Evolutionary conservation across 2,329 filamentous ascomycete genomes (phyloP), one percentile per base, ranked within the genome.

Genomic region (Beauveria varroae): DNA sequence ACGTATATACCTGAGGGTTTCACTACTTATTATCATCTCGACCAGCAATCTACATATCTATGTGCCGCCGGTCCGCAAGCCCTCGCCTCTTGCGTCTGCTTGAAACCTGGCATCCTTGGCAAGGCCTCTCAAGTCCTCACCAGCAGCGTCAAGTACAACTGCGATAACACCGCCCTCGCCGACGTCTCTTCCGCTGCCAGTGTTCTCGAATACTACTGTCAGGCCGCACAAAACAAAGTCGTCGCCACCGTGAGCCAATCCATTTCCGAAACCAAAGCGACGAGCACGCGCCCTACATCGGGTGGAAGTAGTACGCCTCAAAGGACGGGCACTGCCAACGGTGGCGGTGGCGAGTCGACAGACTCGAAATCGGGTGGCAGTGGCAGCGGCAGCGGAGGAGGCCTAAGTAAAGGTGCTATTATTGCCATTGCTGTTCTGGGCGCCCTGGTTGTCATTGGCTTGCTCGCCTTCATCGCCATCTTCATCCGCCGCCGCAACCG

Each of bases 61-160:
- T 81, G 78, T 51, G 76, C 77, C 2, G 63, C 63, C 0, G 78
- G 76, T 0, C 76, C 78, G 3, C 68, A 76, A 64, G 75, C 75
- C 10, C 68, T 81, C 9, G 79, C 78, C 0, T 79, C 77, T 3
- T 81, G 78, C 61, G 73, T 71, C 10, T 81, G 78, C 59, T 62
- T 80, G 52, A 79, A 80, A 64, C 69, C 71, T 18, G 72, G 73
- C 40, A 75, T 80, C 68, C 71, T 74, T 1, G 67, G 65, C 24
- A 64, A 67, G 2, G 68, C 79, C 4, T 72, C 74, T 22, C 76
- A 69, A 64, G 66, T 61, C 3, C 71, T 81, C 41, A 75, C 73
- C 1, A 75, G 74, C 2, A 68, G 68, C 5, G 73, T 78, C 47
- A 74, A 74, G 62, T 72, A 69, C 41, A 68, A 67, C 20, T 81